phyloP scores from a whole-genome alignment of 169 alveolate species.

The Condylostoma magnum region DNA sequence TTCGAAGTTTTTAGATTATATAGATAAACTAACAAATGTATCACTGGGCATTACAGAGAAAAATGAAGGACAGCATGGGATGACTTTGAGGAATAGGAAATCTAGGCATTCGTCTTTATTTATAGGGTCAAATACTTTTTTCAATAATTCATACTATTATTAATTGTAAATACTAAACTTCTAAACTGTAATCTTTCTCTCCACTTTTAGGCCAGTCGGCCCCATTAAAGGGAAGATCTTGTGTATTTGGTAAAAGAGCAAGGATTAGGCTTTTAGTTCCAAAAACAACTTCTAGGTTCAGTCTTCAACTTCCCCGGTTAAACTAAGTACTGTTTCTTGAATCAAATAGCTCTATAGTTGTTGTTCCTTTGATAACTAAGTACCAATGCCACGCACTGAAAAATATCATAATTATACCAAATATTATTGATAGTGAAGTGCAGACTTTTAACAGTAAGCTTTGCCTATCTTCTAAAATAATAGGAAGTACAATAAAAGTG shows the following conservation, averaged over 20 bases:
- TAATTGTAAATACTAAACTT: too few relatives aligned
- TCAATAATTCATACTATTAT: too few relatives aligned
- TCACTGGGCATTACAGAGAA: too few relatives aligned
- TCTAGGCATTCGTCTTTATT: too few relatives aligned
- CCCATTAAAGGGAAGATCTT: slow-evolving; percentile 47
- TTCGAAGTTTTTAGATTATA: too few relatives aligned
- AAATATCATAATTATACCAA: slow-evolving; percentile 30
- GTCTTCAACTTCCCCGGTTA: slow-evolving; percentile 18
- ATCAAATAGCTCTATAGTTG: slow-evolving; percentile 65
- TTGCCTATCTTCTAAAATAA: neutral
- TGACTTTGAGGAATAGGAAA: too few relatives aligned
- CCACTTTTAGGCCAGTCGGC: slow-evolving; percentile 50
- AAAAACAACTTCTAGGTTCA: slow-evolving; percentile 49
- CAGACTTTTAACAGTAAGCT: neutral
- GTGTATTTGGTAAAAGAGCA: slow-evolving; percentile 43
- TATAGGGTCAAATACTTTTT: too few relatives aligned
- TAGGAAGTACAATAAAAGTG: neutral
- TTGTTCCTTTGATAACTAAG: slow-evolving; percentile 44
- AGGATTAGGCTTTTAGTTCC: slow-evolving; percentile 35
- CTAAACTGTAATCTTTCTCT: too few relatives aligned
- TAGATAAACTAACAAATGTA: too few relatives aligned
- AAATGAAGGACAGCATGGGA: too few relatives aligned
- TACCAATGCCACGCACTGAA: slow-evolving; percentile 70
- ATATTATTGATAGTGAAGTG: slow-evolving; percentile 27
- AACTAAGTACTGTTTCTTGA: neutral